Evolutionary conservation across 1,284 basidiomycete genomes (phyloP).

Genomic region (Cutaneotrichosporon cyanovorans): DNA sequence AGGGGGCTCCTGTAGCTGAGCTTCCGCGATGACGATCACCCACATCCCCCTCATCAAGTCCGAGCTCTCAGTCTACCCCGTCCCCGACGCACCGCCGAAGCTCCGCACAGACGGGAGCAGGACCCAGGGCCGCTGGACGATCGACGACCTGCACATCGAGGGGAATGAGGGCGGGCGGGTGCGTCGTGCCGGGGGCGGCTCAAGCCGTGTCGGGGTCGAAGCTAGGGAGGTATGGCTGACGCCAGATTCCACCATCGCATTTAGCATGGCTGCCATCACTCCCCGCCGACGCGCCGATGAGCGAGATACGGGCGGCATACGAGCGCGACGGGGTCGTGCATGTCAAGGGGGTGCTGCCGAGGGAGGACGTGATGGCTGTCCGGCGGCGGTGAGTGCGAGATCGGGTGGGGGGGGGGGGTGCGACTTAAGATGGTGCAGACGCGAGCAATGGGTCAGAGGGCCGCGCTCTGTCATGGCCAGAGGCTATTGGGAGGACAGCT

Average conservation of each 20-base stretch:
- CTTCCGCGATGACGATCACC: too few relatives aligned
- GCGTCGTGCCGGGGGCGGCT: background rate
- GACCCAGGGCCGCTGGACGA: background rate
- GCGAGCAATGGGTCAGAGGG: too few relatives aligned
- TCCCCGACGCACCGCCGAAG: conserved; percentile 1
- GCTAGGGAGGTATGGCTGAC: background rate
- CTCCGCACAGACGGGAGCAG: conserved; percentile 8
- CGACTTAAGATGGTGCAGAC: too few relatives aligned
- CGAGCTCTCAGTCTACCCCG: conserved; percentile 7
- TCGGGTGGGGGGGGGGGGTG: background rate
- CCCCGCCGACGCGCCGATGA: conserved; percentile 10
- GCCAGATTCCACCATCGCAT: conserved; percentile 10
- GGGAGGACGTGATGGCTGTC: conserved; percentile 4
- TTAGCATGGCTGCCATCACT: conserved; percentile 13
- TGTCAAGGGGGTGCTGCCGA: conserved; percentile 8
- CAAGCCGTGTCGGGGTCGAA: too few relatives aligned
- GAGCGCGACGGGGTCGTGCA: conserved; percentile 17
- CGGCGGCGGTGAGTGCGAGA: conserved; percentile 6
- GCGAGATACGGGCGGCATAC: conserved; percentile 11
- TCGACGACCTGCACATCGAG: conserved; percentile 10
- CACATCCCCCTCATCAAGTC: too few relatives aligned
- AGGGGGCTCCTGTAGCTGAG: too few relatives aligned
- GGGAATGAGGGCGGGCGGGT: conserved; percentile 15
- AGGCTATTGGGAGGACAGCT: too few relatives aligned
- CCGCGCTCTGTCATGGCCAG: too few relatives aligned